phyloP scores from a whole-genome alignment of 2,329 filamentous ascomycete species.

The Aulographum hederae region DNA sequence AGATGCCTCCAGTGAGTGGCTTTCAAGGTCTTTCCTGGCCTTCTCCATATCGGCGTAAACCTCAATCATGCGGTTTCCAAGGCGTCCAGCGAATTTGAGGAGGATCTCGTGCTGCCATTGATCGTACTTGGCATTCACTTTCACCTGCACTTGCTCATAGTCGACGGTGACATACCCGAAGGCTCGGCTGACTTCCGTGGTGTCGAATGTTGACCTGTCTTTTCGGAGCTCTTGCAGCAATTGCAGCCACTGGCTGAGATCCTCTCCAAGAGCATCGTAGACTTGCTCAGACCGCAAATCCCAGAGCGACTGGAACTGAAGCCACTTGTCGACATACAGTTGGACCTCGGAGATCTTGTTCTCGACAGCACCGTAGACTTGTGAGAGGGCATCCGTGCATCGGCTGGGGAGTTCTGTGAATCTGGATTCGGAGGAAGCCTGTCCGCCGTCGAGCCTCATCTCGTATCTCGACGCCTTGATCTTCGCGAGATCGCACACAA shows the following conservation, averaged over 20 bases:
- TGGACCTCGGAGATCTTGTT: constrained; percentile 64
- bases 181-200: constrained; percentile 76
- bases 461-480: constrained; percentile 93
- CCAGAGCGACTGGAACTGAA: constrained; percentile 97
- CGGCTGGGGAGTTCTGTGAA: constrained; percentile 74
- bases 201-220: constrained; percentile 90
- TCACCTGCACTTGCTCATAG: constrained; percentile 96
- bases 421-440: constrained; percentile 32
- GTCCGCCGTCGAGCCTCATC: constrained; percentile 51
- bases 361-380: constrained; percentile 71
- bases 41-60: constrained; percentile 84
- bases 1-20: constrained; percentile 78
- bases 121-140: constrained; percentile 98
- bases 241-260: constrained; percentile 84
- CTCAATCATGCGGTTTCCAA: constrained; percentile 81
- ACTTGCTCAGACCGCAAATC: constrained; percentile 93
- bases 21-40: constrained; percentile 75
- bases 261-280: constrained; percentile 78
- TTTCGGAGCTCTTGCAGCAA: constrained; percentile 94
- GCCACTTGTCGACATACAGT: constrained; percentile 88
- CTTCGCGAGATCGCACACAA: constrained; percentile 81
- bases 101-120: constrained; percentile 98
- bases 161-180: constrained; percentile 94
- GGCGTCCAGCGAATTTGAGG: constrained; percentile 75
- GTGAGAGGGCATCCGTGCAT: constrained; percentile 61